Conservation (phyloP, 2,329 filamentous ascomycete genomes). For the Aspergillus clavatus region DNA sequence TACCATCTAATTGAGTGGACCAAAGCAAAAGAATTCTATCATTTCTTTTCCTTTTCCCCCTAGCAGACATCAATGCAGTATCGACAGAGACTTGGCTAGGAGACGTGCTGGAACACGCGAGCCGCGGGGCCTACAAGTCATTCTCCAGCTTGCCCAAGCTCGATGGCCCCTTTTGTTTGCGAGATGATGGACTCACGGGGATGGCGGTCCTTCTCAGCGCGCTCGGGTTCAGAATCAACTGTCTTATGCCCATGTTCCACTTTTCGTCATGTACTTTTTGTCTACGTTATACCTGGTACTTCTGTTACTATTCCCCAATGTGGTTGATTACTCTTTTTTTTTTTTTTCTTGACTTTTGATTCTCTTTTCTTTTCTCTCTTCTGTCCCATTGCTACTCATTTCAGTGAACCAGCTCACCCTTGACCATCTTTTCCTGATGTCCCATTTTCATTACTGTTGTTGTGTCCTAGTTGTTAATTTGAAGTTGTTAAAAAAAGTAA, state of each 20-base stretch:
- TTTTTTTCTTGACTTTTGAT: constrained; percentile 20
- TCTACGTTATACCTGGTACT: constrained; percentile 34
- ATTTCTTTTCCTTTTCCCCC: constrained; percentile 13
- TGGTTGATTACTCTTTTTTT: constrained; percentile 17
- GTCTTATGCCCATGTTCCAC: constrained; percentile 27
- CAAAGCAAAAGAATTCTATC: constrained; percentile 21
- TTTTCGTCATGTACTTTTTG: constrained; percentile 39
- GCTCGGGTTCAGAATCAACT: constrained; percentile 16
- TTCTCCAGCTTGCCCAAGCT: constrained; percentile 15
- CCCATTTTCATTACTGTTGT: constrained; percentile 9
- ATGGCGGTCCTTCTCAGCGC: constrained; percentile 17
- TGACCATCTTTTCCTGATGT: constrained; percentile 18
- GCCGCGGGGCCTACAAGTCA: constrained; percentile 10
- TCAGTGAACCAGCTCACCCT: too few species aligned
- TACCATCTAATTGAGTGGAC: constrained; percentile 22
- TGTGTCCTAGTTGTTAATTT: constrained; percentile 20
- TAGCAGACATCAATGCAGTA: constrained; percentile 16
- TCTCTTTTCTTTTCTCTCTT: too few species aligned
- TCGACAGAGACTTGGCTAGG: constrained; percentile 21
- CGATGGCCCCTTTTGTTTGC: constrained; percentile 19
- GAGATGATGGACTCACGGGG: constrained; percentile 18
- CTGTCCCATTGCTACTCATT: too few species aligned
- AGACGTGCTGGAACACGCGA: constrained; percentile 22
- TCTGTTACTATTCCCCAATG: constrained; percentile 23
- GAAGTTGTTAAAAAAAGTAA: constrained; percentile 10